Evolutionary conservation across 1,284 basidiomycete species (phyloP).

Genomic region (Apiotrichum sp.): DNA sequence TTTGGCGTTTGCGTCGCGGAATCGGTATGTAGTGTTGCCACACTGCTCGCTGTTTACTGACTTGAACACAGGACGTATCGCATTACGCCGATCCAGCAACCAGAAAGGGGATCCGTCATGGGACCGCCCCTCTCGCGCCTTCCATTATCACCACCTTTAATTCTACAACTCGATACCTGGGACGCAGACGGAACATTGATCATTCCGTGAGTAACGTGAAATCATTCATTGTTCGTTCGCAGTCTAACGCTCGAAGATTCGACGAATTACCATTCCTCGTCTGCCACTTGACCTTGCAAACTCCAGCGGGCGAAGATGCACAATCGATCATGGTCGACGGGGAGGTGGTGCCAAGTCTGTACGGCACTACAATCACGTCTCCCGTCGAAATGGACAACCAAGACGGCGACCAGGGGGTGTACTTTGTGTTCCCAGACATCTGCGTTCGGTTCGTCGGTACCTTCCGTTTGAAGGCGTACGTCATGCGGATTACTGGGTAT

Average conservation of each 20-base stretch:
- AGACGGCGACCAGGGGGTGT: slow-evolving; percentile 67
- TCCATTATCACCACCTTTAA: slow-evolving; percentile 70
- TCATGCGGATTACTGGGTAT: slow-evolving; percentile 71
- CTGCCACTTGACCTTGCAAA: slow-evolving; percentile 62
- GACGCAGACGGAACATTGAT: slow-evolving; percentile 49
- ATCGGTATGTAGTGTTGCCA: neutral
- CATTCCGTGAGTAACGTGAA: slow-evolving; percentile 46
- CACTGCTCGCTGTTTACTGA: neutral
- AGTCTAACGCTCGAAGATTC: slow-evolving; percentile 49
- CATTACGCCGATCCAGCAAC: slow-evolving; percentile 62
- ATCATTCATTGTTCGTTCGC: too few relatives aligned
- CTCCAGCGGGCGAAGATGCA: slow-evolving; percentile 31
- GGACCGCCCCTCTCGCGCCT: slow-evolving; percentile 67
- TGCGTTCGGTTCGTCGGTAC: slow-evolving; percentile 69
- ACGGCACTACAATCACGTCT: slow-evolving; percentile 76
- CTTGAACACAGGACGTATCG: slow-evolving; percentile 28
- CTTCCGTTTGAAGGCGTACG: slow-evolving; percentile 66
- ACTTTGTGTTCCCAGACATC: slow-evolving; percentile 84
- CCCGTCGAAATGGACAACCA: slow-evolving; percentile 69
- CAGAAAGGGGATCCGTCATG: slow-evolving; percentile 70
- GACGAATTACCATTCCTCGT: slow-evolving; percentile 75
- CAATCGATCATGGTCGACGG: slow-evolving; percentile 20
- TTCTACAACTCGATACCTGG: slow-evolving; percentile 67
- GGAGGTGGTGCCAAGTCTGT: slow-evolving; percentile 52
- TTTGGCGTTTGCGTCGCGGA: neutral